Percentiles rank a stretch among this genome's conserved stretches.
Conservation (phyloP, 371 early-diverging fungal species). For the Saksenaea oblongispora region DNA sequence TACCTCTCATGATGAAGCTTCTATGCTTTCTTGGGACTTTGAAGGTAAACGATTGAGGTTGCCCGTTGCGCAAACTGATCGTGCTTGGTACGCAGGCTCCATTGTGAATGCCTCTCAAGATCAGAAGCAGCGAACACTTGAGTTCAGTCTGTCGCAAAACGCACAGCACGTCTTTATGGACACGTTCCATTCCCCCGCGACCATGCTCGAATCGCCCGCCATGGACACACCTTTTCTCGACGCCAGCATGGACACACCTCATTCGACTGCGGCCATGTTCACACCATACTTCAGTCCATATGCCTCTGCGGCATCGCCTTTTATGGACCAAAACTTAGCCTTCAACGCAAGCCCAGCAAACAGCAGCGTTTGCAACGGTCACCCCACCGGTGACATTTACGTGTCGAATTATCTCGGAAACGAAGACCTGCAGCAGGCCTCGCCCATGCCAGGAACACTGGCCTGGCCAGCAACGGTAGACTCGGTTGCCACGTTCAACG, state of each 20-base stretch:
- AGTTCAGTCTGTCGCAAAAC: background rate
- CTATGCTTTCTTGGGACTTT: background rate
- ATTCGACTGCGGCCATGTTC: slow-evolving; percentile 25
- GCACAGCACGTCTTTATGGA: background rate
- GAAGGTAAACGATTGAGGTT: background rate
- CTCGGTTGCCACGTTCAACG: background rate
- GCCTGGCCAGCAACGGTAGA: background rate
- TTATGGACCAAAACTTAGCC: background rate
- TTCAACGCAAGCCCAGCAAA: background rate
- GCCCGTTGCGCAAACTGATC: background rate
- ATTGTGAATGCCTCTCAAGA: background rate
- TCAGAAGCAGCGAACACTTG: background rate
- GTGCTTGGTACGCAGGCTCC: background rate
- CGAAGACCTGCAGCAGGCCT: background rate
- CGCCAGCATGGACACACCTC: slow-evolving; percentile 31
- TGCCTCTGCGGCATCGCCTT: slow-evolving; percentile 25
- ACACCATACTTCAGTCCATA: slow-evolving; percentile 38
- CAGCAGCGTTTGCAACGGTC: background rate
- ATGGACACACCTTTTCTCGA: slow-evolving; percentile 42
- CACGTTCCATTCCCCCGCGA: background rate
- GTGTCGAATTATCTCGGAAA: slow-evolving; percentile 27
- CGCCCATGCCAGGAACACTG: background rate
- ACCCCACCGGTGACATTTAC: slow-evolving; percentile 18
- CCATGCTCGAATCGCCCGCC: slow-evolving; percentile 22
- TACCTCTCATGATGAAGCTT: background rate